These are phyloP conservation scores for Boletus speciosus DNA, from an alignment of 768 basidiomycete species.

Conservation along the genomic window DNA sequence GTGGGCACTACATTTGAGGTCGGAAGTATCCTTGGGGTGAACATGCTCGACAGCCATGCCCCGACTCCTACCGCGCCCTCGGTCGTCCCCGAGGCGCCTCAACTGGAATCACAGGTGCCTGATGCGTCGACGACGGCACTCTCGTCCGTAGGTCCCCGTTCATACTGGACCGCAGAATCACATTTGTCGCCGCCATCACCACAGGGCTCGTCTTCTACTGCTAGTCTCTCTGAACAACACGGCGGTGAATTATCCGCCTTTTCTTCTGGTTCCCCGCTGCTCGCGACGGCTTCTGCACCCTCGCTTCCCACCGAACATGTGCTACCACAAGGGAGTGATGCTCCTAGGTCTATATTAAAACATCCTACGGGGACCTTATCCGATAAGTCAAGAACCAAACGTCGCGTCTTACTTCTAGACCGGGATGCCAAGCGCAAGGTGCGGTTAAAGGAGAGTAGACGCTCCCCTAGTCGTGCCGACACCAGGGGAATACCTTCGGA, in stretches of 20 bases:
- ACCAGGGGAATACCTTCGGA: background rate
- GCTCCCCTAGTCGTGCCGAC: slow-evolving; percentile 20
- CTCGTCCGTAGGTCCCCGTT: slow-evolving; percentile 20
- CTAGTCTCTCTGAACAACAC: slow-evolving; percentile 13
- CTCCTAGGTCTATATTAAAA: slow-evolving; percentile 27
- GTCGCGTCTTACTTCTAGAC: slow-evolving; percentile 14
- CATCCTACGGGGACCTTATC: slow-evolving; percentile 6
- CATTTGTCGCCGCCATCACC: slow-evolving; percentile 14
- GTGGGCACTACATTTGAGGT: slow-evolving; percentile 75
- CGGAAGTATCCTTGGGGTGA: slow-evolving; percentile 70
- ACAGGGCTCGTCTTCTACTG: slow-evolving; percentile 11
- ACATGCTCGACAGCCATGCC: slow-evolving; percentile 41
- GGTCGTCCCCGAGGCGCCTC: slow-evolving; percentile 1
- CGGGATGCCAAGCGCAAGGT: slow-evolving; percentile 9
- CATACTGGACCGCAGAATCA: slow-evolving; percentile 22
- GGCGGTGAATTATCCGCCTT: slow-evolving; percentile 10
- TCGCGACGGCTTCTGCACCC: slow-evolving; percentile 11
- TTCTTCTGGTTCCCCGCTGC: slow-evolving; percentile 26
- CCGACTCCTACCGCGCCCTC: background rate
- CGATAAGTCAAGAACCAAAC: slow-evolving; percentile 4
- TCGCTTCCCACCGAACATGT: slow-evolving; percentile 4
- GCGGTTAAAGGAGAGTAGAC: slow-evolving; percentile 21
- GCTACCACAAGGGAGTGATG: slow-evolving; percentile 4
- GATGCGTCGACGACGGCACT: slow-evolving; percentile 20
- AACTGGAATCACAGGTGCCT: background rate